Percentiles rank a stretch among this genome's conserved stretches.
These are phyloP conservation scores for Phytophthora palmivora DNA, from an alignment of 352 stramenopile genomes.

Conservation along the genomic window DNA sequence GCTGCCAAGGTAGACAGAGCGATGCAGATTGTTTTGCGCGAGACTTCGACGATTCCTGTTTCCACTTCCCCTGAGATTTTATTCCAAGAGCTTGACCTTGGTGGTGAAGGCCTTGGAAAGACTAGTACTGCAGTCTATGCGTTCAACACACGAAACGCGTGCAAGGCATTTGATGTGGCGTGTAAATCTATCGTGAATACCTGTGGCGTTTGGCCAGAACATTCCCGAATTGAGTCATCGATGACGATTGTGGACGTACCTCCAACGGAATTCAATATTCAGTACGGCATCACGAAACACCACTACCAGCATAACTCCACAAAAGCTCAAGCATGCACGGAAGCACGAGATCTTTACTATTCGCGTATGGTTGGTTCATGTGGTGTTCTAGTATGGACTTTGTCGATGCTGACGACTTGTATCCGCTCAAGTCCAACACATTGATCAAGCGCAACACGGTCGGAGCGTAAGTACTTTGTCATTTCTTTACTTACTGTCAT, in stretches of 20 bases:
- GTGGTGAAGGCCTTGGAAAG: slow-evolving; percentile 28
- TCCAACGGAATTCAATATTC: slow-evolving; percentile 27
- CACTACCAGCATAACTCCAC: slow-evolving; percentile 25
- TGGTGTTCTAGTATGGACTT: slow-evolving; percentile 51
- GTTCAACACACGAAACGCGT: slow-evolving; percentile 37
- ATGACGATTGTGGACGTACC: slow-evolving; percentile 32
- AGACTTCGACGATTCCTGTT: slow-evolving; percentile 41
- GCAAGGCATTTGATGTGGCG: slow-evolving; percentile 34
- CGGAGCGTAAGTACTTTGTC: slow-evolving; percentile 44
- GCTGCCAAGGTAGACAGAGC: slow-evolving; percentile 48
- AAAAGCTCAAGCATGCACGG: slow-evolving; percentile 25
- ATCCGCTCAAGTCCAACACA: slow-evolving; percentile 30
- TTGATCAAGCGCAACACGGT: slow-evolving; percentile 42
- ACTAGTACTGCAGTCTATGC: slow-evolving; percentile 48
- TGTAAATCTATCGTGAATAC: slow-evolving; percentile 35
- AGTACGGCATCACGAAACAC: slow-evolving; percentile 37
- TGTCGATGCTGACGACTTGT: slow-evolving; percentile 49
- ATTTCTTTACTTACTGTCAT: too few species aligned
- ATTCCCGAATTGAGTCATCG: slow-evolving; percentile 30
- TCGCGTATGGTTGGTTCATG: slow-evolving; percentile 37
- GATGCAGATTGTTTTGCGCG: slow-evolving; percentile 43
- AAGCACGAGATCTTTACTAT: slow-evolving; percentile 38
- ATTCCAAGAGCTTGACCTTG: slow-evolving; percentile 41
- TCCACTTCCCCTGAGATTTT: slow-evolving; percentile 38
- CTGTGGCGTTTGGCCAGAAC: slow-evolving; percentile 35